Evolutionary conservation across 208 protist genomes (phyloP).

Genomic region (Acanthamoeba comandoni): DNA sequence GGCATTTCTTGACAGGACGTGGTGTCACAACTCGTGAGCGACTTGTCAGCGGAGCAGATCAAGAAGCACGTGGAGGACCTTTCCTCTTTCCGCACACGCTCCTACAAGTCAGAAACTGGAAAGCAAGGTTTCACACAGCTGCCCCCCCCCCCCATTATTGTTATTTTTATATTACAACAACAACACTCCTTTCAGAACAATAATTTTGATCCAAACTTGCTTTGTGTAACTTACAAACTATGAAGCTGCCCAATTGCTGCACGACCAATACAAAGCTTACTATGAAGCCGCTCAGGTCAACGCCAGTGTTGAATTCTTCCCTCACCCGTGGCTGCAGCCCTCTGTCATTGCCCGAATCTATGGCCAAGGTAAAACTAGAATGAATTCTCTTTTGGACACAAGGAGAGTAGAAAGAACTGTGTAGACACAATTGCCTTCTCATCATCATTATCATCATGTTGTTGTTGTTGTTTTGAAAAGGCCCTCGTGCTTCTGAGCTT

Average conservation of each 20-base stretch:
- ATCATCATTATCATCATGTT: too few species aligned
- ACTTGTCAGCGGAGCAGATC: slow-evolving; percentile 59
- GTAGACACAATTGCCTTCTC: too few species aligned
- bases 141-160: too few species aligned
- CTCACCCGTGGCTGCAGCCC: slow-evolving; percentile 56
- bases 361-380: slow-evolving; percentile 49
- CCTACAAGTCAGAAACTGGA: slow-evolving; percentile 54
- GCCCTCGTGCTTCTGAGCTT: slow-evolving; percentile 54
- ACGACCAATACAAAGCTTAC: slow-evolving; percentile 43
- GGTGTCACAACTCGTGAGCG: not conserved
- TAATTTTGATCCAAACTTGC: too few species aligned
- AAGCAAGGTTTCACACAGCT: slow-evolving; percentile 30
- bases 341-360: slow-evolving; percentile 64
- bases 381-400: not conserved
- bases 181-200: too few species aligned
- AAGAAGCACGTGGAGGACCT: slow-evolving; percentile 33
- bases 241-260: slow-evolving; percentile 52
- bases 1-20: not conserved
- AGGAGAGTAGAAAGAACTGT: not conserved
- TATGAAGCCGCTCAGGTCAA: not conserved
- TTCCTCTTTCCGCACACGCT: slow-evolving; percentile 57
- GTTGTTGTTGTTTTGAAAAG: slow-evolving; percentile 22
- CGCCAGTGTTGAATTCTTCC: slow-evolving; percentile 50
- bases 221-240: too few species aligned
- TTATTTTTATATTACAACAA: too few species aligned